Base-by-base conservation (phyloP, 1,139 yeast species). In the Pichia sp. region DNA sequence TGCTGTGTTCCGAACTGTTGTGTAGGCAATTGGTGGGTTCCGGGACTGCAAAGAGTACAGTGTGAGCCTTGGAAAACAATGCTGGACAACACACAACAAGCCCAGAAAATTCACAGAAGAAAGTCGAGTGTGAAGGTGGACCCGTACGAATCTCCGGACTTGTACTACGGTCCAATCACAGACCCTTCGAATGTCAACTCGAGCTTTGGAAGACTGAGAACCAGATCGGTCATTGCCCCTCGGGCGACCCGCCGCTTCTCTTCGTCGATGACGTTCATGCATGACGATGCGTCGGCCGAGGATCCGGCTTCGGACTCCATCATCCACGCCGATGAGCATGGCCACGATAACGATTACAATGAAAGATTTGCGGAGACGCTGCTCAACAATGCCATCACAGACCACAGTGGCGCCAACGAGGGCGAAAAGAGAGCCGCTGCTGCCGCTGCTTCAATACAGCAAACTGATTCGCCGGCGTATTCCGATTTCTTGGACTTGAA, bases 61-160 rank as follows among this genome's bases (percentile, higher is more conserved):
- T n/a, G 4, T n/a, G 14, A 17, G 31, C 9, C 12, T 14, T 4
- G 8, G 6, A 17, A 46, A 7, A 8, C 14, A 17, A 46, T 46
- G 48, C 48, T 31, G 24, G 29, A 46, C 9, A 30, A 46, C 10
- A 16, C 12, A 2, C 14, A 34, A 31, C 41, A 17, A 20, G 7
- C 40, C 9, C 12, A 46, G 30, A 46, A 46, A n/a, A 20, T 30
- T 7, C 50, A 48, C n/a, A 27, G 56, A 33, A 51, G 57, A n/a
- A 49, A 34, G 9, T 52, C 55, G 3, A 52, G 55, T 12, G 40
- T 40, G 14, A 54, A 55, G 6, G 29, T 50, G 4, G 53, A 57
- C 27, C 95, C 95, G 0, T 84, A 75, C 61, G 85, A 85, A 17
- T 72, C 74, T 16, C 80, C 95, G 0, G 93, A 87, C 55, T 75